Evolutionary conservation across 2,329 filamentous ascomycete species (phyloP).

Genomic region (Epichloe sp.): DNA sequence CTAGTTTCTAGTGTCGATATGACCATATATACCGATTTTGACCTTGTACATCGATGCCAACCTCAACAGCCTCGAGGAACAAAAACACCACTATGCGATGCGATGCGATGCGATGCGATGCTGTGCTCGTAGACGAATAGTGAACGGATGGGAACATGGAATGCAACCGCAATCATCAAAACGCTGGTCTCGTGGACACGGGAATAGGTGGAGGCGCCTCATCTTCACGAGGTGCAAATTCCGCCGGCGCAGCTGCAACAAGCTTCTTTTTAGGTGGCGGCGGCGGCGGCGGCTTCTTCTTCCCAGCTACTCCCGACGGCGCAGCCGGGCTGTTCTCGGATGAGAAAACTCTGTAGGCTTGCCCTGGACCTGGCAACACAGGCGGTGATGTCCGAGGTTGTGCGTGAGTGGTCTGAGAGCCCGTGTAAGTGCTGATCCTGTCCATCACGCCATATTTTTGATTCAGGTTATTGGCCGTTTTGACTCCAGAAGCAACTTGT

Average conservation of each 20-base stretch:
- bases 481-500: constrained; percentile 47
- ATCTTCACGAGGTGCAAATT: constrained; percentile 12
- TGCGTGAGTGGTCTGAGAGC: constrained; percentile 7
- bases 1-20: neutral
- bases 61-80: neutral
- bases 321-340: neutral
- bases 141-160: neutral
- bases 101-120: neutral
- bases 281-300: constrained; percentile 41
- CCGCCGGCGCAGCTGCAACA: constrained; percentile 16
- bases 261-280: constrained; percentile 42
- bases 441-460: constrained; percentile 46
- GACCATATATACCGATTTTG: neutral
- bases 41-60: neutral
- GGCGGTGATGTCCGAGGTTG: constrained; percentile 1
- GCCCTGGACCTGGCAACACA: neutral
- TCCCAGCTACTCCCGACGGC: constrained; percentile 17
- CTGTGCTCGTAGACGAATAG: neutral
- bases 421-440: constrained; percentile 19
- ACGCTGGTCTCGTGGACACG: constrained; percentile 35
- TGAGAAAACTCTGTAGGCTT: neutral
- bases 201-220: constrained; percentile 38
- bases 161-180: constrained; percentile 15
- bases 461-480: constrained; percentile 42
- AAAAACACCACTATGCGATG: neutral